Evolutionary conservation across 345 rosid species (phyloP).

Genomic region (Syzygium aqueum): DNA sequence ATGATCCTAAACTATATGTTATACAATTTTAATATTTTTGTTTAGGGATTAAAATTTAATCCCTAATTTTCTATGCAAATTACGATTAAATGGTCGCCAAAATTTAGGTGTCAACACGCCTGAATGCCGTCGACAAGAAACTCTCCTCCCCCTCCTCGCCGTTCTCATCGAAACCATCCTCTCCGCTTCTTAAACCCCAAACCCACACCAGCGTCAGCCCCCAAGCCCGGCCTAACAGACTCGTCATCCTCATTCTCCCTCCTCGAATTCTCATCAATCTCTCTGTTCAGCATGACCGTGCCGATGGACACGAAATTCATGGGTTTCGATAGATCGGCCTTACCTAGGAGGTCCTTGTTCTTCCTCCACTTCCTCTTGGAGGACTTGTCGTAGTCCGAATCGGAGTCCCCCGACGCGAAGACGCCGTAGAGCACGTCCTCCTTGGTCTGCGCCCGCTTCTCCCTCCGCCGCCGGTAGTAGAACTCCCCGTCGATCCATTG

Average conservation of each 20-base stretch:
- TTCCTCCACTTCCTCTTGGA: conserved; percentile 38
- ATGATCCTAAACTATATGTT: no score
- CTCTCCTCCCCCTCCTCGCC: conserved; percentile 13
- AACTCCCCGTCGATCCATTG: conserved; percentile 25
- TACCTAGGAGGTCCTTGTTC: background rate
- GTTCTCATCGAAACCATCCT: conserved; percentile 11
- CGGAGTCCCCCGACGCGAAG: conserved; percentile 21
- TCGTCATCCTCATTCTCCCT: conserved; percentile 24
- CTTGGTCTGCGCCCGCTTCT: no score
- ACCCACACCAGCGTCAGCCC: conserved; percentile 41
- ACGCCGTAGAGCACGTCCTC: no score
- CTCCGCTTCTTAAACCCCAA: conserved; percentile 7
- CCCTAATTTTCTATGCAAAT: no score
- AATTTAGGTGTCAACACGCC: no score
- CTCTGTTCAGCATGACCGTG: conserved; percentile 42
- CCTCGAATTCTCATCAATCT: conserved; percentile 8
- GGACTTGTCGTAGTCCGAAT: conserved; percentile 37
- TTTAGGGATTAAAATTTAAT: no score
- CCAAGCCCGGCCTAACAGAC: conserved; percentile 36
- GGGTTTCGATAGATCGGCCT: conserved; percentile 62
- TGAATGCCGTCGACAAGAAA: conserved; percentile 60
- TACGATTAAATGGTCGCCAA: no score
- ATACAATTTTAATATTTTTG: no score
- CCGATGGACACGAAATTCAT: conserved; percentile 69
- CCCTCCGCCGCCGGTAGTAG: no score